phyloP scores from a whole-genome alignment of 148 eudicot species.

The Vaccinium darrowii region DNA sequence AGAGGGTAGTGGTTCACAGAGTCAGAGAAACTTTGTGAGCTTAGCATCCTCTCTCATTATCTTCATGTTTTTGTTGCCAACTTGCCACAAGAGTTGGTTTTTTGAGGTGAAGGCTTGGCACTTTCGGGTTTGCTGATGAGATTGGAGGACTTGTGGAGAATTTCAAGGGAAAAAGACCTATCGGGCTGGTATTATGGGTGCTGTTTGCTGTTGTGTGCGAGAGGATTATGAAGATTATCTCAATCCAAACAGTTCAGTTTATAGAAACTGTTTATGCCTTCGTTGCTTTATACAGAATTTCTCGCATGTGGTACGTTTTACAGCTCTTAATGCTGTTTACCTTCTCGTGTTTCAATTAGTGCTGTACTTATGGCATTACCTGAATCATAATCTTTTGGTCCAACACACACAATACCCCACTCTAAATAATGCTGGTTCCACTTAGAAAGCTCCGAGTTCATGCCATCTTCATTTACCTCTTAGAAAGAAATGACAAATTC shows the following conservation, averaged over 20 bases:
- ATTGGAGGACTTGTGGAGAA: slow-evolving; percentile 18
- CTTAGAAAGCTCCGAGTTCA: not conserved
- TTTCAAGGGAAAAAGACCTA: slow-evolving; percentile 16
- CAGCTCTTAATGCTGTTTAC: not conserved
- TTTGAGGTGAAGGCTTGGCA: not conserved
- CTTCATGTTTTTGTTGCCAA: not conserved
- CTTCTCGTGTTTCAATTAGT: not conserved
- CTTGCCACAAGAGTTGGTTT: not conserved
- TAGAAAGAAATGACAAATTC: not conserved
- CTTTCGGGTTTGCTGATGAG: slow-evolving; percentile 15
- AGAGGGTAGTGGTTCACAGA: slow-evolving; percentile 51
- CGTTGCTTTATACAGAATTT: slow-evolving; percentile 72
- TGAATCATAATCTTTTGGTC: not conserved
- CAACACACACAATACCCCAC: not conserved
- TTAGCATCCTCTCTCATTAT: slow-evolving; percentile 43
- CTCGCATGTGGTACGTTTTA: slow-evolving; percentile 65
- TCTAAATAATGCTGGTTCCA: not conserved
- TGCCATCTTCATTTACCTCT: not conserved
- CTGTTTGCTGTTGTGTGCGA: slow-evolving; percentile 81
- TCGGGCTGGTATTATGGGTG: slow-evolving; percentile 59
- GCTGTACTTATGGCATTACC: not conserved
- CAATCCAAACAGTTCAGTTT: slow-evolving; percentile 59
- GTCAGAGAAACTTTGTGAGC: slow-evolving; percentile 24
- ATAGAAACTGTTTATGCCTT: slow-evolving; percentile 74
- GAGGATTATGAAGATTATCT: slow-evolving; percentile 75